Percentiles rank a stretch among this genome's conserved stretches.
Evolutionary conservation across 2,329 filamentous ascomycete genomes (phyloP).

Genomic region (Aspergillus sp.): DNA sequence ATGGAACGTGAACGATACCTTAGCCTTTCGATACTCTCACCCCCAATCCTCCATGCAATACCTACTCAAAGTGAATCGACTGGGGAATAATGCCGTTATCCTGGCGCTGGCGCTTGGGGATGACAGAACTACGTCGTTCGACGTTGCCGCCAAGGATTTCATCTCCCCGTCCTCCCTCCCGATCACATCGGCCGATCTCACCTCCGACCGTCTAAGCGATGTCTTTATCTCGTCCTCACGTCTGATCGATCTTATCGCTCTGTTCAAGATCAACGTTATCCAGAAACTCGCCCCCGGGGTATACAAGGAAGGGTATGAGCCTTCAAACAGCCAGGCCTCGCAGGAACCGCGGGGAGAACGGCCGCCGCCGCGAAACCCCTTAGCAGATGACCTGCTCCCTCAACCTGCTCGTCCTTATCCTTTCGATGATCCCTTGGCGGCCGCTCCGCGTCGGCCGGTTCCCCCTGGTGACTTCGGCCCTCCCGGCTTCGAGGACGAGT

Average conservation of each 20-base stretch:
- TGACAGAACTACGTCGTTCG: conserved; percentile 76
- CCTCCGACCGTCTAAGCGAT: conserved; percentile 43
- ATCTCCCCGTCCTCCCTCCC: conserved; percentile 64
- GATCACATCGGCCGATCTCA: conserved; percentile 37
- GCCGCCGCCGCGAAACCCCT: conserved; percentile 46
- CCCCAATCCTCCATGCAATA: conserved; percentile 81
- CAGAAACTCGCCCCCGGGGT: conserved; percentile 79
- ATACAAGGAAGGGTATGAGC: conserved; percentile 76
- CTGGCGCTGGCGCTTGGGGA: conserved; percentile 76
- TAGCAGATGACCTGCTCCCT: conserved; percentile 54
- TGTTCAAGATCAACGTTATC: conserved; percentile 76
- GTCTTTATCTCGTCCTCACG: conserved; percentile 73
- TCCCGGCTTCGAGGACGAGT: conserved; percentile 90
- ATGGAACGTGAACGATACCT: conserved; percentile 76
- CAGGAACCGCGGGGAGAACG: conserved; percentile 44
- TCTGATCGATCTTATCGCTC: conserved; percentile 66
- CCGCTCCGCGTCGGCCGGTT: conserved; percentile 58
- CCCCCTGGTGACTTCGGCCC: conserved; percentile 76
- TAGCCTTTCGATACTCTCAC: conserved; percentile 85
- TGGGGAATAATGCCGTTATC: conserved; percentile 81
- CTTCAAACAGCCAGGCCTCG: conserved; percentile 37
- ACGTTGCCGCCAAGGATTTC: conserved; percentile 72
- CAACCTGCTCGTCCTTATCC: conserved; percentile 67
- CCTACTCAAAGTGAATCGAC: conserved; percentile 75
- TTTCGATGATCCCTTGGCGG: conserved; percentile 65